These are phyloP conservation scores for Casaregolazyma suthepensis DNA, from an alignment of 1,139 yeast species.

Conservation along the genomic window DNA sequence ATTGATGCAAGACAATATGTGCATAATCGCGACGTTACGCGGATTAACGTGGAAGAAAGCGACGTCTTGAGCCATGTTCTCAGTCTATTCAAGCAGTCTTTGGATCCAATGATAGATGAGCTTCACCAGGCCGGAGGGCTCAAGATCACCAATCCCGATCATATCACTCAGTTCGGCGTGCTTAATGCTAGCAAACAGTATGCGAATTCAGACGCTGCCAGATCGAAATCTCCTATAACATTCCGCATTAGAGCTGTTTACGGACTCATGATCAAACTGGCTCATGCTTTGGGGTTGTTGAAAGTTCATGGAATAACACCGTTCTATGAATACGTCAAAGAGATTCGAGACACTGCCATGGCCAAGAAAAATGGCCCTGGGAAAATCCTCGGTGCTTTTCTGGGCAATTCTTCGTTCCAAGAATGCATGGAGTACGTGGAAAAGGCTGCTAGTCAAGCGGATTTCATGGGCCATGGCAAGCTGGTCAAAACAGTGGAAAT, in stretches of 20 bases:
- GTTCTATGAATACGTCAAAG: constrained; percentile 48
- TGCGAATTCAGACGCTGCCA: constrained; percentile 21
- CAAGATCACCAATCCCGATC: constrained; percentile 57
- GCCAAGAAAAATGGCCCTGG: constrained; percentile 25
- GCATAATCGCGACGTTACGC: constrained; percentile 59
- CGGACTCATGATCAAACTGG: constrained; percentile 64
- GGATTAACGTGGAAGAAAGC: constrained; percentile 50
- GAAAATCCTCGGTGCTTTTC: constrained; percentile 37
- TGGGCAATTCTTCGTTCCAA: constrained; percentile 47
- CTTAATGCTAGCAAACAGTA: constrained; percentile 59
- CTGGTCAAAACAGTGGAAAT: constrained; percentile 55
- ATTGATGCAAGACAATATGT: constrained; percentile 75
- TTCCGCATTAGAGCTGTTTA: constrained; percentile 28
- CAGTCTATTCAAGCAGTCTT: constrained; percentile 51
- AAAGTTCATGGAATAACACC: constrained; percentile 78
- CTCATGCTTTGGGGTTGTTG: constrained; percentile 47
- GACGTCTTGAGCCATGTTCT: constrained; percentile 49
- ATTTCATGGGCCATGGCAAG: constrained; percentile 69
- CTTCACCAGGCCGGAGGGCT: constrained; percentile 62
- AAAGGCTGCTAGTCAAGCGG: constrained; percentile 29
- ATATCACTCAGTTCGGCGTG: constrained; percentile 65
- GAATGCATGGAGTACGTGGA: constrained; percentile 37
- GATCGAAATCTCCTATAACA: constrained; percentile 19
- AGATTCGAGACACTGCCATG: constrained; percentile 13
- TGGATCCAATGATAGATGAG: constrained; percentile 54